Conservation (phyloP, 495 filamentous ascomycete species). For the Elaphomyces granulatus region DNA sequence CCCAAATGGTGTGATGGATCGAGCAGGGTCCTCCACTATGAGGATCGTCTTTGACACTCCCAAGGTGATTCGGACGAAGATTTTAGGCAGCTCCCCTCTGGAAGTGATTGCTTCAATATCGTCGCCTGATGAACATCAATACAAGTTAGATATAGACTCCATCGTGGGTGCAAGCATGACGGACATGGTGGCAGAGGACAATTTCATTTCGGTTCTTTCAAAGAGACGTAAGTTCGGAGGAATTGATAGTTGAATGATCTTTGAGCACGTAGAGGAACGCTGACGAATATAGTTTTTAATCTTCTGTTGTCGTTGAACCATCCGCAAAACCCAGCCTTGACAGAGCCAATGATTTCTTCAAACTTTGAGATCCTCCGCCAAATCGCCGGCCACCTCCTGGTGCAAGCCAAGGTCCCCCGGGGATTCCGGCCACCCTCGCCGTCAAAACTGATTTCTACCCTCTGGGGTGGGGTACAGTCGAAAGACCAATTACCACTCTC, state of each 20-base stretch:
- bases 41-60: constrained; percentile 28
- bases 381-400: constrained; percentile 46
- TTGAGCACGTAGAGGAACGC: not conserved
- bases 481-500: constrained; percentile 20
- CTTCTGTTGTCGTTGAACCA: constrained; percentile 55
- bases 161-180: constrained; percentile 44
- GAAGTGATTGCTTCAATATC: constrained; percentile 28
- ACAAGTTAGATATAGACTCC: constrained; percentile 43
- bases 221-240: constrained; percentile 44
- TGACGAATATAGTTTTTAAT: constrained; percentile 37
- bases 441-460: constrained; percentile 76
- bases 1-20: constrained; percentile 13
- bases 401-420: constrained; percentile 38
- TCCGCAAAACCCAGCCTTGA: constrained; percentile 50
- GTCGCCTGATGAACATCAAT: constrained; percentile 27
- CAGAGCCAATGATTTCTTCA: constrained; percentile 33
- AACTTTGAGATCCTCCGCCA: constrained; percentile 58
- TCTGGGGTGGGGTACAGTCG: constrained; percentile 42
- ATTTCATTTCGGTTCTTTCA: constrained; percentile 54
- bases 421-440: constrained; percentile 64
- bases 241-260: not conserved
- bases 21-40: constrained; percentile 18
- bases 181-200: constrained; percentile 53
- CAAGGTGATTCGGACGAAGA: constrained; percentile 17
- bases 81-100: constrained; percentile 17